Evolutionary conservation across 108 stramenopile genomes (phyloP).

Genomic region (Cyclotella choctawhatcheeana): DNA sequence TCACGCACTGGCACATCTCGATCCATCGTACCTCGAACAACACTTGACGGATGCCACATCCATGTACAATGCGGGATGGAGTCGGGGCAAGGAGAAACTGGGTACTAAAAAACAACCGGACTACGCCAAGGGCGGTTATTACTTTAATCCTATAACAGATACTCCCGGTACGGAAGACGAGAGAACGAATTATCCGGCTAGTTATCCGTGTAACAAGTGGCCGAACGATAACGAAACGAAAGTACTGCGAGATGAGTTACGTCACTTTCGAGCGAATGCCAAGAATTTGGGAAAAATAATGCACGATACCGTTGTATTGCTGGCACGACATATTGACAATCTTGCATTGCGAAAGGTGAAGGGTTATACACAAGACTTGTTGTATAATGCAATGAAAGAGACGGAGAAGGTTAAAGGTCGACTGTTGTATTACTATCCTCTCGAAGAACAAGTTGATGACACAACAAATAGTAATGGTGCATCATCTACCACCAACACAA

Average conservation of each 20-base stretch:
- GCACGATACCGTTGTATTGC: slow-evolving; percentile 65
- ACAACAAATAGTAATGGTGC: slow-evolving; percentile 20
- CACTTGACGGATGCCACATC: slow-evolving; percentile 69
- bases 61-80: slow-evolving; percentile 93
- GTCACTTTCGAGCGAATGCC: slow-evolving; percentile 57
- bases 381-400: slow-evolving; percentile 62
- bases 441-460: too few species aligned
- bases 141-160: slow-evolving; percentile 87
- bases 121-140: slow-evolving; percentile 87
- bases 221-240: slow-evolving; percentile 62
- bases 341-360: slow-evolving; percentile 42
- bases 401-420: slow-evolving; percentile 93
- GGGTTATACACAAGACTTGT: slow-evolving; percentile 38
- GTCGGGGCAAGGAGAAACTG: slow-evolving; percentile 91
- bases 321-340: slow-evolving; percentile 78
- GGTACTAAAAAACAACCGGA: slow-evolving; percentile 89
- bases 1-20: slow-evolving; percentile 77
- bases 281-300: slow-evolving; percentile 77
- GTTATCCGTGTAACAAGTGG: slow-evolving; percentile 91
- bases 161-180: slow-evolving; percentile 79
- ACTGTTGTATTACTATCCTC: slow-evolving; percentile 91
- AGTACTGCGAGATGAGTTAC: too few species aligned
- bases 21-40: slow-evolving; percentile 55
- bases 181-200: slow-evolving; percentile 72
- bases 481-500: not conserved